Percentiles rank a stretch among this genome's conserved stretches.
Conservation (phyloP, 2,329 filamentous ascomycete species). For the Cadophora sp. region DNA sequence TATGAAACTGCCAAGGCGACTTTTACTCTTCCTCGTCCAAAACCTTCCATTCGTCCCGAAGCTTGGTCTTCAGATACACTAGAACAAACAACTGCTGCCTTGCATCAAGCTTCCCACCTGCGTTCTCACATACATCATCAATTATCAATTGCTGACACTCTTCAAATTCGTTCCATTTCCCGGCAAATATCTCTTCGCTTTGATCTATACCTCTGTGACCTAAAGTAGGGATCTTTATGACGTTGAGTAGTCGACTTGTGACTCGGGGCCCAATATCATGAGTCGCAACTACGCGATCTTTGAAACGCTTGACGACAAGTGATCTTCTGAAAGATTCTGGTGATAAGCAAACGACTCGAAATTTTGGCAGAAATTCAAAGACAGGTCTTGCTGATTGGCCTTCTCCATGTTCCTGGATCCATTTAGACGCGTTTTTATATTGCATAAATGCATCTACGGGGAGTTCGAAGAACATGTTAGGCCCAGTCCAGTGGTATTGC, state of each 20-base stretch:
- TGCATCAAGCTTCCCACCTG: not conserved
- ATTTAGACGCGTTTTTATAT: not conserved
- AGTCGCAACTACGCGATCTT: not conserved
- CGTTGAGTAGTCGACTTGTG: not conserved
- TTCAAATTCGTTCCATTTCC: not conserved
- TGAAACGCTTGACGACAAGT: not conserved
- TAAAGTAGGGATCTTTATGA: not conserved
- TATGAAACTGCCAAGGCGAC: too few relatives aligned
- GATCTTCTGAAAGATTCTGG: not conserved
- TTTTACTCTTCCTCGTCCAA: too few relatives aligned
- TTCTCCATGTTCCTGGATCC: not conserved
- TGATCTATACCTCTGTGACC: not conserved
- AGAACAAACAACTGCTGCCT: not conserved
- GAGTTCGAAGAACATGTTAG: not conserved
- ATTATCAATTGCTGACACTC: not conserved
- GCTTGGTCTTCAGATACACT: not conserved
- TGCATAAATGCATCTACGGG: not conserved
- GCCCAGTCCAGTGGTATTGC: too few relatives aligned
- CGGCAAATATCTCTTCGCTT: not conserved
- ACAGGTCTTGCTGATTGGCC: not conserved
- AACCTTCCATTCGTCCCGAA: too few relatives aligned
- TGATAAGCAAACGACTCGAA: not conserved
- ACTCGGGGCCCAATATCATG: not conserved
- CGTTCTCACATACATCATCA: not conserved
- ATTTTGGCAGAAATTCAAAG: not conserved